Evolutionary conservation across 495 filamentous ascomycete genomes (phyloP).

Genomic region (Aspergillus saccharolyticus): DNA sequence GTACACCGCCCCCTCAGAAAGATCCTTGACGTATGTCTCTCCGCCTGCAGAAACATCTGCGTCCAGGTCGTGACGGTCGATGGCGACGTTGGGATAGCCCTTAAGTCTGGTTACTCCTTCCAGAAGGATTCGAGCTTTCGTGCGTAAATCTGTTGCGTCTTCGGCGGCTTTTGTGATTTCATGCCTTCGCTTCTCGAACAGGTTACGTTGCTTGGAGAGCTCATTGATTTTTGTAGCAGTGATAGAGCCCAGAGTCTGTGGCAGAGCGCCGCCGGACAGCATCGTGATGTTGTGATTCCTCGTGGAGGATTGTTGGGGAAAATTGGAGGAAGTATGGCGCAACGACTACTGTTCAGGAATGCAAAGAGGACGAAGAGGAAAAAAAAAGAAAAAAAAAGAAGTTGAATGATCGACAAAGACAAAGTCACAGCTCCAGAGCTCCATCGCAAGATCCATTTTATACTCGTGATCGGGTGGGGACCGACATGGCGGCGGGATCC

Average conservation of each 20-base stretch:
- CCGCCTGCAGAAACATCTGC: constrained; percentile 13
- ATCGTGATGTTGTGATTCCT: constrained; percentile 15
- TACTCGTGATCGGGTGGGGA: not conserved
- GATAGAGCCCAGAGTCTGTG: constrained; percentile 60
- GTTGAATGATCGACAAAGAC: not conserved
- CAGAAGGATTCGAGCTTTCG: constrained; percentile 29
- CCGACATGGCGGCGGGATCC: not conserved
- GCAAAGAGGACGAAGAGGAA: not conserved
- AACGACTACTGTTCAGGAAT: not conserved
- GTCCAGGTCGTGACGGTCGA: constrained; percentile 37
- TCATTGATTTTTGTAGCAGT: constrained; percentile 60
- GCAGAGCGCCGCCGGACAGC: constrained; percentile 38
- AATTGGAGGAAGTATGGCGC: not conserved
- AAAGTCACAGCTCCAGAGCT: not conserved
- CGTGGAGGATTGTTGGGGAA: not conserved
- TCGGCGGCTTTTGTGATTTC: constrained; percentile 29
- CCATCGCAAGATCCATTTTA: not conserved
- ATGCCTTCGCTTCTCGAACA: constrained; percentile 43
- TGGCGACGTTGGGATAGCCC: constrained; percentile 31
- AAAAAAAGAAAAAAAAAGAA: not conserved
- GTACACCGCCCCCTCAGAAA: constrained; percentile 23
- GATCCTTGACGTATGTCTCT: constrained; percentile 7
- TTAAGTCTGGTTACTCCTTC: constrained; percentile 39
- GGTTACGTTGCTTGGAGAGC: constrained; percentile 52
- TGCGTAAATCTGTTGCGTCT: constrained; percentile 22